Conservation (phyloP, 1,139 yeast species). For the Nakaseomyces nivariensis region DNA sequence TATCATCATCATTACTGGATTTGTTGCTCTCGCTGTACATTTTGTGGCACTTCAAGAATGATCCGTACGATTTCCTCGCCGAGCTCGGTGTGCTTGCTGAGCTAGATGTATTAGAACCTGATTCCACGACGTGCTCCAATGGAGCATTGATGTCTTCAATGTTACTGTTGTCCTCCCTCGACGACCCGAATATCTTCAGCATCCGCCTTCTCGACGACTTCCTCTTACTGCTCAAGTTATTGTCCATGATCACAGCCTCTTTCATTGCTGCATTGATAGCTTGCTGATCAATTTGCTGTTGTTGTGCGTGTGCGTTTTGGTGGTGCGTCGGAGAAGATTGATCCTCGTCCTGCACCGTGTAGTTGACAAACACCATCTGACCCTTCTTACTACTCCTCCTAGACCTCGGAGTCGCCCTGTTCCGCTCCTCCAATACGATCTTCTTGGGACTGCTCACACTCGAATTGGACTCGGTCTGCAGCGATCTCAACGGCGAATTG, state of each 20-base stretch:
- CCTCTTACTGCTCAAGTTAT: constrained; percentile 10
- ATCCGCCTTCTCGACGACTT: constrained; percentile 24
- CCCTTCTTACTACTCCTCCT: constrained; percentile 19
- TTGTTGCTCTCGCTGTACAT: constrained; percentile 5
- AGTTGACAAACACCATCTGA: constrained; percentile 29
- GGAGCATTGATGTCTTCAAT: background rate
- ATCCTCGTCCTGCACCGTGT: constrained; percentile 24
- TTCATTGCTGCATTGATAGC: background rate
- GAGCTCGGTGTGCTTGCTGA: background rate
- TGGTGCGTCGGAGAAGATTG: background rate
- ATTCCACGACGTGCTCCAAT: background rate
- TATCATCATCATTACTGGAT: background rate
- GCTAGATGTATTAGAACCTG: constrained; percentile 6
- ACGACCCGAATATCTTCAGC: constrained; percentile 24
- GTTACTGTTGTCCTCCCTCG: constrained; percentile 2
- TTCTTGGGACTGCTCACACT: constrained; percentile 24
- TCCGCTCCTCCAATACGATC: constrained; percentile 21
- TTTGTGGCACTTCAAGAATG: constrained; percentile 17
- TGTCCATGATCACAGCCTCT: background rate
- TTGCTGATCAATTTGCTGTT: constrained; percentile 2
- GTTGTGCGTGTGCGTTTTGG: constrained; percentile 4
- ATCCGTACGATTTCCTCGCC: constrained; percentile 17
- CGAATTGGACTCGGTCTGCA: constrained; percentile 6
- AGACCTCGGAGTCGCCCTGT: constrained; percentile 8
- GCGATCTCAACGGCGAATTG: background rate